phyloP scores from a whole-genome alignment of 148 eudicot species.

The Silene conica region DNA sequence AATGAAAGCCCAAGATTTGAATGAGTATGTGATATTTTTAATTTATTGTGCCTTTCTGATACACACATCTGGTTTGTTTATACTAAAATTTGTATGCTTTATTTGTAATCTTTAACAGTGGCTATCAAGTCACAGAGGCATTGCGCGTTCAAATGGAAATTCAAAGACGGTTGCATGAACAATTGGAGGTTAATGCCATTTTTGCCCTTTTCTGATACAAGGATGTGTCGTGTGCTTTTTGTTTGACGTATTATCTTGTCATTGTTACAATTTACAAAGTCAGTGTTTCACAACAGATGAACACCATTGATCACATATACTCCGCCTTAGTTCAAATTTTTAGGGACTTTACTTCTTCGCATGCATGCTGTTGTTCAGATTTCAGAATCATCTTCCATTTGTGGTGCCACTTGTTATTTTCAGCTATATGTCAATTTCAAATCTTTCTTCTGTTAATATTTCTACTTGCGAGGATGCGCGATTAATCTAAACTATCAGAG shows the following conservation, averaged over 20 bases:
- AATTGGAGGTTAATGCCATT: constrained; percentile 56
- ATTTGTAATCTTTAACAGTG: constrained; percentile 37
- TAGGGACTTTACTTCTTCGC: not conserved
- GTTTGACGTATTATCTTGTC: not conserved
- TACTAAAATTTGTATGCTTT: constrained; percentile 7
- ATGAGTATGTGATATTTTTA: constrained; percentile 42
- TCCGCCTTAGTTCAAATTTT: not conserved
- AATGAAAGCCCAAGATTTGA: constrained; percentile 53
- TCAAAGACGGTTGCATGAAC: constrained; percentile 69
- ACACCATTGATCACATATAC: not conserved
- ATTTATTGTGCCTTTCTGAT: constrained; percentile 2
- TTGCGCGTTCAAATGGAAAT: constrained; percentile 79
- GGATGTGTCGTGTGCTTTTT: not conserved
- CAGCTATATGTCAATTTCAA: not conserved
- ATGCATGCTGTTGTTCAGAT: not conserved
- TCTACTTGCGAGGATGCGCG: not conserved
- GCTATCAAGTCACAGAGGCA: constrained; percentile 77
- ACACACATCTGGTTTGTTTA: not conserved
- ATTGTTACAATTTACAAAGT: not conserved
- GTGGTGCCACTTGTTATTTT: not conserved
- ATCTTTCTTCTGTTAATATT: too few relatives aligned
- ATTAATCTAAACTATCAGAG: not conserved
- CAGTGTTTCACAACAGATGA: not conserved
- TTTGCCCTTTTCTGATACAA: not conserved
- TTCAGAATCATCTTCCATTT: not conserved